Evolutionary conservation across 768 basidiomycete species (phyloP), one percentile per base, ranked within the genome.

Genomic region (Kwoniella sp.): DNA sequence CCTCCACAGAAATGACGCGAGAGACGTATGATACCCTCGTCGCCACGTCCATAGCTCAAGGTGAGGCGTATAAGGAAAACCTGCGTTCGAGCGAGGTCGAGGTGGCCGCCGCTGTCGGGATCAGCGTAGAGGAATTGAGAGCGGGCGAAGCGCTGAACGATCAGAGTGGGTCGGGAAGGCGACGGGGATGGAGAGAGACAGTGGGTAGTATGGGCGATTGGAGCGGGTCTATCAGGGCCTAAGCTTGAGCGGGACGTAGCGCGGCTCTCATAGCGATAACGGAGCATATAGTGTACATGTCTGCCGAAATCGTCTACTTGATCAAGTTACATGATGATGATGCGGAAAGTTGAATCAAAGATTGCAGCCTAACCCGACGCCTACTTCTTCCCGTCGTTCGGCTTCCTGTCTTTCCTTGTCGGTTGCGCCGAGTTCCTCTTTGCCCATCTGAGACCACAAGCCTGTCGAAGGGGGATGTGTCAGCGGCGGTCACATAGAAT

Each of bases 381-480:
- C 39, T 41, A 56, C 50, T 60, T 57, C 46, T 59, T 63, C 22
- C 44, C 57, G n/a, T 45, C 57, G 33, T 27, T 52, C 19, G 48
- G 32, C 46, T 67, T 67, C 20, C 46, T 46, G 14, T 70, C 69
- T 43, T 65, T 67, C 34, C 65, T 53, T 6, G 53, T 56, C 9
- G 69, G 63, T 25, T 43, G 46, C 3, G 59, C 80, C 60, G 81
- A 80, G 32, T 79, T 76, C 55, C 81, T 76, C 76, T 95, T 93
- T 25, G 91, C 91, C 88, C 89, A 93, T 47, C 91, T 81, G 33
- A 98, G 76, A 22, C 92, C 92, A 60, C 93, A 95, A 2, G 91
- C 73, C 72, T 73, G 29, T n/a, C 20, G 20, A 43, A 33, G 29
- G 42, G 25, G 4, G 29, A 40, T 29, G 27, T 14, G 20, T 38